These are phyloP conservation scores for Diaporthe sp. DNA, from an alignment of 2,329 filamentous ascomycete genomes.

Conservation along the genomic window DNA sequence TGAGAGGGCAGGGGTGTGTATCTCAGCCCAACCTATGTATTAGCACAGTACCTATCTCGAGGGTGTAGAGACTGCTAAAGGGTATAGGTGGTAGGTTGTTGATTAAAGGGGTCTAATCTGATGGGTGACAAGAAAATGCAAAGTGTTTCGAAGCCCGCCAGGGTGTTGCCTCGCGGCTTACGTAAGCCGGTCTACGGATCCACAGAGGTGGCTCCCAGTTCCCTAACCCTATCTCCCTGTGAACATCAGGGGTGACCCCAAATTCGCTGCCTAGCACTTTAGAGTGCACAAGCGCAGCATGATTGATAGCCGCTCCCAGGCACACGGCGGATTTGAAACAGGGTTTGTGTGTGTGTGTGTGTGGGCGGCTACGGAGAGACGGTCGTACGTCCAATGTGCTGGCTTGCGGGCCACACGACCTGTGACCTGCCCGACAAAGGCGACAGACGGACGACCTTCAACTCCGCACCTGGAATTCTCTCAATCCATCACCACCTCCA, in stretches of 20 bases:
- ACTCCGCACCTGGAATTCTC: conserved; percentile 13
- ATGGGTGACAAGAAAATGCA: no score
- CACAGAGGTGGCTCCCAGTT: no score
- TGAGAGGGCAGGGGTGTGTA: no score
- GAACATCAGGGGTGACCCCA: not conserved
- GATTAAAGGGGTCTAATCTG: no score
- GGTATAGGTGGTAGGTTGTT: no score
- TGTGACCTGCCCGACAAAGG: conserved; percentile 14
- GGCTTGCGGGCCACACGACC: conserved; percentile 5
- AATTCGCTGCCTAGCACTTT: not conserved
- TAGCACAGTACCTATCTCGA: no score
- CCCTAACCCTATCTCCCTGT: not conserved
- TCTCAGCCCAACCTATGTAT: no score
- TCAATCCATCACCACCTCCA: not conserved
- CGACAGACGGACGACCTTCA: conserved; percentile 12
- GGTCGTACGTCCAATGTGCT: not conserved
- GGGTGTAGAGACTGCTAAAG: no score
- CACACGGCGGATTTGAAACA: conserved; percentile 16
- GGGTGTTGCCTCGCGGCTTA: no score
- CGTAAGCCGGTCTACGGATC: no score
- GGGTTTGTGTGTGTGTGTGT: not conserved
- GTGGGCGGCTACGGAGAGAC: conserved; percentile 7
- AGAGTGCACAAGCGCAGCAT: not conserved
- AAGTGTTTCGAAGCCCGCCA: no score
- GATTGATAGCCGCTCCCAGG: not conserved